Conservation (phyloP, 805 yeast species). For the Myxozyma melibiosi region DNA sequence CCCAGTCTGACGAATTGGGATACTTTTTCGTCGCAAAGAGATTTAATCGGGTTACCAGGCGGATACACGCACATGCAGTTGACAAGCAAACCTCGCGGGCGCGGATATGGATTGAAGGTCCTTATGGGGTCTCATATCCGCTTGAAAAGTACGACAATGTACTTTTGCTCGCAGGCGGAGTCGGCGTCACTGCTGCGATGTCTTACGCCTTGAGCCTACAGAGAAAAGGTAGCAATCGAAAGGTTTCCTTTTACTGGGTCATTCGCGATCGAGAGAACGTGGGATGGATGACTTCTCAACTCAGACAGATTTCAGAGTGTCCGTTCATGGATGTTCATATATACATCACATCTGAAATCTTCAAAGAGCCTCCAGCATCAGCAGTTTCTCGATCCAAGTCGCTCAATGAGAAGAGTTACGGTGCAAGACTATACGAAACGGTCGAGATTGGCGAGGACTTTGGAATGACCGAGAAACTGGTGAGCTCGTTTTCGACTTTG, state of each 20-base stretch:
- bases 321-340: conserved; percentile 14
- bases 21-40: conserved; percentile 22
- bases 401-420: conserved; percentile 6
- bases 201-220: conserved; percentile 46
- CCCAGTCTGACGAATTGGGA: conserved; percentile 6
- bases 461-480: conserved; percentile 2
- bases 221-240: not conserved
- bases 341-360: conserved; percentile 8
- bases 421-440: conserved; percentile 1
- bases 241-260: conserved; percentile 18
- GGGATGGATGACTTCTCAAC: conserved; percentile 16
- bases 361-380: not conserved
- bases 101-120: conserved; percentile 54
- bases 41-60: conserved; percentile 8
- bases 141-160: conserved; percentile 52
- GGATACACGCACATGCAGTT: conserved; percentile 14
- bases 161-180: conserved; percentile 63
- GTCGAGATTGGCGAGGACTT: conserved; percentile 10
- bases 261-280: not conserved
- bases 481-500: not conserved
- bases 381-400: conserved; percentile 1
- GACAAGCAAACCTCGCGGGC: not conserved
- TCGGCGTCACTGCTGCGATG: conserved; percentile 62
- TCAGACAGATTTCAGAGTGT: not conserved
- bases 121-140: conserved; percentile 55